Conservation (phyloP, 805 yeast species). For the Wickerhamiella alocasiicola region DNA sequence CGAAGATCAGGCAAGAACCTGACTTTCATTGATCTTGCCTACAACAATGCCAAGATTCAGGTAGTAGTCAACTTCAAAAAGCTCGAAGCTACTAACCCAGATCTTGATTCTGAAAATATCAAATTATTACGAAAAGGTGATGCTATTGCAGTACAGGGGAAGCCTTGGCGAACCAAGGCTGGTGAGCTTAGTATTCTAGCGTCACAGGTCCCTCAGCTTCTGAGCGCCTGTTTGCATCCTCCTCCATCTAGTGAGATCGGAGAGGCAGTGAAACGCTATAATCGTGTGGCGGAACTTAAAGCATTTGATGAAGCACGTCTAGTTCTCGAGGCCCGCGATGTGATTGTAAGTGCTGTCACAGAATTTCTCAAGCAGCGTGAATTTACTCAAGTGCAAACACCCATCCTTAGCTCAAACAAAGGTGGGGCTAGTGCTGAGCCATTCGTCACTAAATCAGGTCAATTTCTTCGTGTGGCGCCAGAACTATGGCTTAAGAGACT, state of each 20-base stretch:
- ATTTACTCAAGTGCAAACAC: slow-evolving; percentile 82
- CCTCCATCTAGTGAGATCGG: slow-evolving; percentile 54
- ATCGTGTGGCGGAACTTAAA: slow-evolving; percentile 63
- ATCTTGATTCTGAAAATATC: slow-evolving; percentile 32
- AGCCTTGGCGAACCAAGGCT: slow-evolving; percentile 60
- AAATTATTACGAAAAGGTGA: slow-evolving; percentile 56
- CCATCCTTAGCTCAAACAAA: slow-evolving; percentile 52
- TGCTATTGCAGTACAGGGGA: slow-evolving; percentile 50
- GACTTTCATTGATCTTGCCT: slow-evolving; percentile 54
- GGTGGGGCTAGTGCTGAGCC: slow-evolving; percentile 95
- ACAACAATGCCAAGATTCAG: slow-evolving; percentile 49
- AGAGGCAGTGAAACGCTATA: slow-evolving; percentile 43
- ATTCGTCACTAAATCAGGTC: slow-evolving; percentile 42
- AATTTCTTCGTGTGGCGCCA: slow-evolving; percentile 80
- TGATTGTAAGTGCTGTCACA: slow-evolving; percentile 45
- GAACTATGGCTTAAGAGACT: slow-evolving; percentile 85
- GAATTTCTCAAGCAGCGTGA: slow-evolving; percentile 39
- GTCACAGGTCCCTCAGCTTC: slow-evolving; percentile 35
- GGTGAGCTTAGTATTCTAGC: slow-evolving; percentile 69
- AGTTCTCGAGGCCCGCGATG: slow-evolving; percentile 39
- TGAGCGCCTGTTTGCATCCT: slow-evolving; percentile 59
- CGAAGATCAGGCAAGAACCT: slow-evolving; percentile 59
- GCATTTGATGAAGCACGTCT: slow-evolving; percentile 42
- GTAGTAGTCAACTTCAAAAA: slow-evolving; percentile 45
- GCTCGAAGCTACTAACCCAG: slow-evolving; percentile 27